A percentile compares a stretch with the other conserved stretches of the same genome.
Conservation (phyloP, 352 stramenopile genomes). For the Plasmopara halstedii region DNA sequence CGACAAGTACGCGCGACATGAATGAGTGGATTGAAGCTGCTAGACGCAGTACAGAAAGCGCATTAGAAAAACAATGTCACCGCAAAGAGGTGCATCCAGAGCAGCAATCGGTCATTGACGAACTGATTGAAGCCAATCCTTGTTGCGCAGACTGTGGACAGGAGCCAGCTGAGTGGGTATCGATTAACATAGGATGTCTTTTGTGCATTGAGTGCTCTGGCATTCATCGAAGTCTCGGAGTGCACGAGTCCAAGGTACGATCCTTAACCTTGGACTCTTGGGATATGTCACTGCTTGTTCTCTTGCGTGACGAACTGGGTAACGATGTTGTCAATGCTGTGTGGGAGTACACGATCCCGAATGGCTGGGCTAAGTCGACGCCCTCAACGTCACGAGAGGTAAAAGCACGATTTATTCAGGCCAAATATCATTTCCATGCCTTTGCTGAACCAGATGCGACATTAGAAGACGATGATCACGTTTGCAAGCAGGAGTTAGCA, state of each 20-base stretch:
- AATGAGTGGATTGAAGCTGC: slow-evolving; percentile 77
- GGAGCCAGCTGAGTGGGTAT: slow-evolving; percentile 90
- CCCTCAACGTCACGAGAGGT: slow-evolving; percentile 46
- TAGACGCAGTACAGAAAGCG: slow-evolving; percentile 69
- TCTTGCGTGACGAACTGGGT: slow-evolving; percentile 61
- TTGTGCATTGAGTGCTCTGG: slow-evolving; percentile 96
- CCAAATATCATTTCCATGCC: slow-evolving; percentile 77
- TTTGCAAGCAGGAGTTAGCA: slow-evolving; percentile 25
- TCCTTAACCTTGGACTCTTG: slow-evolving; percentile 86
- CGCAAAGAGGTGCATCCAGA: slow-evolving; percentile 77
- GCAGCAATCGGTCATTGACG: slow-evolving; percentile 59
- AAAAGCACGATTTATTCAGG: slow-evolving; percentile 77
- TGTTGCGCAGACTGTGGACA: slow-evolving; percentile 69
- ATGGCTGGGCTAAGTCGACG: slow-evolving; percentile 46
- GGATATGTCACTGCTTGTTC: slow-evolving; percentile 66
- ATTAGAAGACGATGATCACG: slow-evolving; percentile 19
- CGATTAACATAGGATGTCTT: slow-evolving; percentile 93
- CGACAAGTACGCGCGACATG: slow-evolving; percentile 65
- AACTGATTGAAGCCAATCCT: slow-evolving; percentile 48
- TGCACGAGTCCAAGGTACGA: slow-evolving; percentile 96
- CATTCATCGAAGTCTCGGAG: slow-evolving; percentile 94
- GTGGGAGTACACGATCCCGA: slow-evolving; percentile 52
- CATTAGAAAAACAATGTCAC: slow-evolving; percentile 77
- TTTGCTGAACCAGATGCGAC: slow-evolving; percentile 38
- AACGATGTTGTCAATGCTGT: slow-evolving; percentile 63